Base-by-base conservation (phyloP, 2,329 filamentous ascomycete genomes). In the Sclerotinia nivalis region DNA sequence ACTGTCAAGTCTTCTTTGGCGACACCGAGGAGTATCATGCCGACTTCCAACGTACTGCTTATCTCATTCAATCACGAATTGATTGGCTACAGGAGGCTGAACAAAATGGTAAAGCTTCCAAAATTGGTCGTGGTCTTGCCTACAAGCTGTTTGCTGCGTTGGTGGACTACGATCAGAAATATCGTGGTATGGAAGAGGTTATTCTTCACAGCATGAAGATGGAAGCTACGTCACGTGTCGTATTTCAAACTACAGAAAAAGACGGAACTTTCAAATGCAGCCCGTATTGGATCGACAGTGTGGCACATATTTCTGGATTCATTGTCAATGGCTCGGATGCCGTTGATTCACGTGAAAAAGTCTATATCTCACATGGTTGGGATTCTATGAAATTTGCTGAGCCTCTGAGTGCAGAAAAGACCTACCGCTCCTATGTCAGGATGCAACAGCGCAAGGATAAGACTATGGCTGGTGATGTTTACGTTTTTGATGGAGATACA, bases 131-230 rank as follows among this genome's bases (percentile, higher is more conserved):
- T 37, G 90, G 68, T 59, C 43, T 69, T 45, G 89, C 90, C 25
- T 96, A 96, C 85, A 94, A 93, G 81, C 85, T 90, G 66, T 87
- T 86, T 73, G 82, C 82, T 60, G 83, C 85, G 55, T 79, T 89
- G 0, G 87, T 89, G 8, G 85, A 88, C 74, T 89, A 88, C 72
- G 80, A 83, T 22, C 78, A 76, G 12, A 81, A 81, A 50, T 89
- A 86, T 76, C 82, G 81, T 66, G 87, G 86, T 34, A 88, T 89
- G 80, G 83, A 88, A 52, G 85, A 87, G 68, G 85, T 89, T 9
- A 83, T 88, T 49, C 80, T 89, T 9, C 75, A 77, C 55, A 78
- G 81, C 66, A 87, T 89, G 64, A 74, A 79, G 18, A 81, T 81
- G 73, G 82, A 84, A 75, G 82, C 83, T 50, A 81, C 82, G 47